Base-by-base conservation (phyloP, 2,329 filamentous ascomycete species). In the Alternaria tenuissima region DNA sequence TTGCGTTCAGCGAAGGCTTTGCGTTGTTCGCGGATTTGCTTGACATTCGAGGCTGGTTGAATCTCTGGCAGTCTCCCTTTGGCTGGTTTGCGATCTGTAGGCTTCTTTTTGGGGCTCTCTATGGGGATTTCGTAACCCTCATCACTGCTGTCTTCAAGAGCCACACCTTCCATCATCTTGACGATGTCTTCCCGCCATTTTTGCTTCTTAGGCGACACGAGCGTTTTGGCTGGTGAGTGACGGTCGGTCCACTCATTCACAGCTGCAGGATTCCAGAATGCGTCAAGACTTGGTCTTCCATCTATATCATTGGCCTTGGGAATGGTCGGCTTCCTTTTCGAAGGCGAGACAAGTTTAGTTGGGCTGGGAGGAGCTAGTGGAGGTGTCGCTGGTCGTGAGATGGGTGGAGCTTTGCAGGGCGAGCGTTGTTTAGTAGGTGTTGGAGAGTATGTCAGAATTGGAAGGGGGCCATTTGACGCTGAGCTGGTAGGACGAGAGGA, bases 1-100 rank as follows among this genome's bases (percentile, higher is more conserved):
- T 92, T 94, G 9, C 73, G 76, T 8, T 81, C 76, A 12, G 88
- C 84, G 72, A 93, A 94, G 0, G 80, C 79, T 74, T 87, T 91
- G 32, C 72, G 66, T 59, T 76, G 71, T 22, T 73, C 67, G 18
- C 72, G 70, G 30, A 74, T 28, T n/a, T 71, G 60, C 49, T 73
- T 66, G 5, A 68, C 57, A 2, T 49, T 70, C 14, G 67, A 62
- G 3, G 67, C 52, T 32, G 48, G 20, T 6, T 48, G 28, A 22
- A 8, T 34, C 1, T 61, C 24, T 4, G 54, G 22, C 8, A 22
- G 38, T 34, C 38, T 53, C 22, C 62, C 61, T 52, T 68, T 69
- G n/a, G 52, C 42, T 18, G 63, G 54, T 22, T 59, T 70, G n/a
- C 57, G 54, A 38, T 53, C 52, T 16, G 52, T 36, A 32, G 56